Base-by-base conservation (phyloP, 2,329 filamentous ascomycete genomes). In the Talaromyces pinophilus region DNA sequence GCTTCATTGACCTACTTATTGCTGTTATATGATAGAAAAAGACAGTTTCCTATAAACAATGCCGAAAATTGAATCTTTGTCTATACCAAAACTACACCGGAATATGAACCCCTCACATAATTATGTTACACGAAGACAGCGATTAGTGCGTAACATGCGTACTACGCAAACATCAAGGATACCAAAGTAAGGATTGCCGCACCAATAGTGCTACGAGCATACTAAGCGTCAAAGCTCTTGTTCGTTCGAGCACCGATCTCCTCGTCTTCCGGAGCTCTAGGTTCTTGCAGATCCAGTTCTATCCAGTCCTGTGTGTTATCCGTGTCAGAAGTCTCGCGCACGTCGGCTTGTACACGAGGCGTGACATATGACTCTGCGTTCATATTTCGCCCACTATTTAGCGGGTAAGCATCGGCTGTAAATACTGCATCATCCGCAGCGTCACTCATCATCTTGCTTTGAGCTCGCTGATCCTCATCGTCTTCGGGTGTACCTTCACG, bases 401-500 rank as follows among this genome's bases (percentile, higher is more conserved):
- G 17, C 15, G 65, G 65, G 11, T 67, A 67, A 50, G 54, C 61
- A 44, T 67, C 40, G 6, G 61, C 61, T 30, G 60, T 44, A 55
- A 63, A 67, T 13, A 67, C 50, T 8, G 65, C 42, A 4, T 63
- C 65, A 10, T 67, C 65, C 22, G 25, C 61, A 4, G 22, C 11
- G 10, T 63, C 44, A 19, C 22, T n/a, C n/a, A 22, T 30, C n/a
- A 46, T 55, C n/a, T 54, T 55, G 35, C n/a, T 63, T 38, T 63
- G 54, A 5, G 60, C 65, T 38, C 17, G 62, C 8, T 72, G 69
- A 52, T 78, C 75, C 63, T 77, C 75, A 30, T 80, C 78, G 69
- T 85, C 84, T 65, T 87, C 84, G 1, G 84, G 84, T 6, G 81
- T 84, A 1, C 84, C 85, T 52, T 84, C 81, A 28, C 81, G 80